These are phyloP conservation scores for Metschnikowia borealis DNA, from an alignment of 805 yeast genomes.

Conservation along the genomic window DNA sequence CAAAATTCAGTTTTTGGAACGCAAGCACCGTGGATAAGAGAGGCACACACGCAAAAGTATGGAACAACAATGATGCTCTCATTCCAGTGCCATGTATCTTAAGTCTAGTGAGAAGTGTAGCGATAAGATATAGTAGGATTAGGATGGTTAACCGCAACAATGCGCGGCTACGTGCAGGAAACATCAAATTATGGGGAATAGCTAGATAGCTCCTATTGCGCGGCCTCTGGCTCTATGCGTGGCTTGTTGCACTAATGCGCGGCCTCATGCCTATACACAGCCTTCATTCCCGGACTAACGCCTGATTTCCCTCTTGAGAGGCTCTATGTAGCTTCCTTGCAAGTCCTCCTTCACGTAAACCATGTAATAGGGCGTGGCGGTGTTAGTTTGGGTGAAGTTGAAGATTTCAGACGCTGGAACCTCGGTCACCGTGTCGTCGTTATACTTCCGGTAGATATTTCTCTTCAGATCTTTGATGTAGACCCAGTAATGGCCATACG, in stretches of 20 bases:
- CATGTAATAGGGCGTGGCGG: conserved; percentile 91
- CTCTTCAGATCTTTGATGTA: conserved; percentile 75
- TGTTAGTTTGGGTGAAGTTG: conserved; percentile 62
- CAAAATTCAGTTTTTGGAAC: neutral
- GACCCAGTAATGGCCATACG: conserved; percentile 96
- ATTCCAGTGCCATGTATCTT: neutral
- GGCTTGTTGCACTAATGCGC: no score
- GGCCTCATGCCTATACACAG: neutral
- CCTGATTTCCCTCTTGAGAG: conserved; percentile 48
- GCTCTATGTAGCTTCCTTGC: conserved; percentile 53
- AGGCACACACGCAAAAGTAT: neutral
- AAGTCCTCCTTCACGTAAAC: conserved; percentile 72
- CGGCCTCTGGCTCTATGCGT: neutral
- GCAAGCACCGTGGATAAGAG: neutral
- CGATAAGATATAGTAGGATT: neutral
- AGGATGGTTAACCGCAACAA: conserved; percentile 3
- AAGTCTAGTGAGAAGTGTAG: neutral
- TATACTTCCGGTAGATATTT: conserved; percentile 78
- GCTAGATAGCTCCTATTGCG: neutral
- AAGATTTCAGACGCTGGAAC: conserved; percentile 64
- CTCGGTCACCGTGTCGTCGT: conserved; percentile 91
- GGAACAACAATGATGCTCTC: neutral
- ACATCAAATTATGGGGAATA: conserved; percentile 1
- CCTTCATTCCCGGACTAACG: neutral
- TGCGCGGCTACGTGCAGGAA: conserved; percentile 4